These are phyloP conservation scores for Striga asiatica DNA, from an alignment of 257 asterid species.

Conservation along the genomic window DNA sequence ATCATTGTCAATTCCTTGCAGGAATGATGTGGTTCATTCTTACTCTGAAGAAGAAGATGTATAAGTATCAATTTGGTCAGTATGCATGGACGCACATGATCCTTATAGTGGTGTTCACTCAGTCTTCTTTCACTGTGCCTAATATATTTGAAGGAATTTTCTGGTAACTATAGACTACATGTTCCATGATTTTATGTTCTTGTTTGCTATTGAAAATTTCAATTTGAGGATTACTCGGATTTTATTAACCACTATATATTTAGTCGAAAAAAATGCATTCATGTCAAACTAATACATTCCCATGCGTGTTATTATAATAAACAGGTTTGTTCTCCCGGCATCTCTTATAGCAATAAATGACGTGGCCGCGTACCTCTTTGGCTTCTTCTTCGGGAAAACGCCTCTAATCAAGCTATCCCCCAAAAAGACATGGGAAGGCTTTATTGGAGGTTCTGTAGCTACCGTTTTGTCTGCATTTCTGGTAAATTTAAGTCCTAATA, in stretches of 20 bases:
- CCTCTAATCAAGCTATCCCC: slow-evolving; percentile 64
- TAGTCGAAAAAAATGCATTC: background rate
- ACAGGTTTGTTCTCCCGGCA: slow-evolving; percentile 58
- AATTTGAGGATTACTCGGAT: too few relatives aligned
- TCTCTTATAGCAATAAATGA: slow-evolving; percentile 57
- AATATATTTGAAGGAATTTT: slow-evolving; percentile 64
- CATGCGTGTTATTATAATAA: background rate
- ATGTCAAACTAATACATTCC: background rate
- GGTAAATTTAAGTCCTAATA: too few relatives aligned
- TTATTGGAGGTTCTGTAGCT: slow-evolving; percentile 56
- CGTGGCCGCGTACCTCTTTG: slow-evolving; percentile 53
- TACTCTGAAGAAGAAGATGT: slow-evolving; percentile 54
- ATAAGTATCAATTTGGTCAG: slow-evolving; percentile 61
- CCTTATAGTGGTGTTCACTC: slow-evolving; percentile 56
- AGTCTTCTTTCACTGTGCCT: slow-evolving; percentile 62
- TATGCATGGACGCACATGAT: slow-evolving; percentile 75
- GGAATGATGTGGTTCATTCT: slow-evolving; percentile 65
- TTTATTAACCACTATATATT: too few relatives aligned
- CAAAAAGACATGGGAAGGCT: slow-evolving; percentile 75
- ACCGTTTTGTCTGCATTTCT: slow-evolving; percentile 49
- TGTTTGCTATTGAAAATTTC: too few relatives aligned
- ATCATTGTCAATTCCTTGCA: slow-evolving; percentile 6
- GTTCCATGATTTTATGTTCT: too few relatives aligned
- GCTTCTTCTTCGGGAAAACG: slow-evolving; percentile 60
- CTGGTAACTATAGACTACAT: too few relatives aligned